Percentiles rank a stretch among this genome's conserved stretches.
phyloP scores from a whole-genome alignment of 805 yeast genomes.

The Scheffersomyces ergatensis region DNA sequence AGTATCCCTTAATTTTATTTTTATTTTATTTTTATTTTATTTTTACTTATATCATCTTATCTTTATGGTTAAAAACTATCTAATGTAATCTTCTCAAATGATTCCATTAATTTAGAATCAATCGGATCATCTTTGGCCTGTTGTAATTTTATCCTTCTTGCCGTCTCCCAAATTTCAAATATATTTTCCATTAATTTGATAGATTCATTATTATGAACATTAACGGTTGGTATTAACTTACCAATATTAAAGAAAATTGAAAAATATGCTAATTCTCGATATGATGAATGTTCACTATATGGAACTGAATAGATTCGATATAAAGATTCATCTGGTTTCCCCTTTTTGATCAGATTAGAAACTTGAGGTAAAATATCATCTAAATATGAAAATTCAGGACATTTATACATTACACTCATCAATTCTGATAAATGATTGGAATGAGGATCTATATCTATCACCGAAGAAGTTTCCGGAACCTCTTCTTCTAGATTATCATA shows the following conservation, averaged over 20 bases:
- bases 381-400: slow-evolving; percentile 19
- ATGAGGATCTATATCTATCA: slow-evolving; percentile 2
- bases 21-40: no score
- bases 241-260: slow-evolving; percentile 49
- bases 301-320: slow-evolving; percentile 65
- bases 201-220: slow-evolving; percentile 27
- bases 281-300: slow-evolving; percentile 93
- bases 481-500: background rate
- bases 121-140: slow-evolving; percentile 1
- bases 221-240: slow-evolving; percentile 78
- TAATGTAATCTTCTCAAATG: slow-evolving; percentile 4
- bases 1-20: no score
- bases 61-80: slow-evolving; percentile 6
- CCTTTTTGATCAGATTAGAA: slow-evolving; percentile 13
- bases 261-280: slow-evolving; percentile 71
- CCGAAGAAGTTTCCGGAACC: background rate
- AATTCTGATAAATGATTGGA: slow-evolving; percentile 10
- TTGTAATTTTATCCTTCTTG: slow-evolving; percentile 11
- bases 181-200: slow-evolving; percentile 28
- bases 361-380: slow-evolving; percentile 32
- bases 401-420: slow-evolving; percentile 11
- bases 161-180: slow-evolving; percentile 28
- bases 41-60: background rate
- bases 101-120: slow-evolving; percentile 2
- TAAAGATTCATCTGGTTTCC: slow-evolving; percentile 18